Conservation (phyloP, 352 stramenopile genomes). For the Pilasporangium apinafurcum region DNA sequence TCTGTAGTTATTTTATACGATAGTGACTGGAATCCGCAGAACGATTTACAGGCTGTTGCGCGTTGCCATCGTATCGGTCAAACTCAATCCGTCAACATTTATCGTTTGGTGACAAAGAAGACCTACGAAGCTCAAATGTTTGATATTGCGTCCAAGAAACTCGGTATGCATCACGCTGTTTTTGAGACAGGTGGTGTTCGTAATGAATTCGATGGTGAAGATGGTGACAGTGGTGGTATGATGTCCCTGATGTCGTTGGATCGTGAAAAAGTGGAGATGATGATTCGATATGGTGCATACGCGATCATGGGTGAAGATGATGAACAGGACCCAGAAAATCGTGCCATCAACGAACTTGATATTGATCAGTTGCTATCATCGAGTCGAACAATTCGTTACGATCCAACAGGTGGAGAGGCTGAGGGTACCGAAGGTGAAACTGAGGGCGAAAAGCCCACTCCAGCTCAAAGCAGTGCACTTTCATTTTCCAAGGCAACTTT, state of each 20-base stretch:
- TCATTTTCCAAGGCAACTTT: slow-evolving; percentile 88
- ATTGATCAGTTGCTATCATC: slow-evolving; percentile 82
- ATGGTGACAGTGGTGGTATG: slow-evolving; percentile 90
- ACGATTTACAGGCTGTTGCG: slow-evolving; percentile 97
- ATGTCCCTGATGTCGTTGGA: slow-evolving; percentile 91
- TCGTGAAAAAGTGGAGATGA: slow-evolving; percentile 98
- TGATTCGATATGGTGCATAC: slow-evolving; percentile 97
- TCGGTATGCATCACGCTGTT: slow-evolving; percentile 98
- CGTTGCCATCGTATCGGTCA: slow-evolving; percentile 99
- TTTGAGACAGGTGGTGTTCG: slow-evolving; percentile 92
- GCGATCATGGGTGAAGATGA: slow-evolving; percentile 96
- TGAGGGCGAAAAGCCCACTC: slow-evolving; percentile 22
- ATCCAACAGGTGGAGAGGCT: slow-evolving; percentile 51
- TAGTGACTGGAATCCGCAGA: slow-evolving; percentile 98
- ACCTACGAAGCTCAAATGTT: slow-evolving; percentile 99
- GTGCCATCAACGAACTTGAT: slow-evolving; percentile 85
- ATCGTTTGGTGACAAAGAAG: slow-evolving; percentile 98
- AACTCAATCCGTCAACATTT: slow-evolving; percentile 99
- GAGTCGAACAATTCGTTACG: slow-evolving; percentile 86
- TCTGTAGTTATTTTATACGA: slow-evolving; percentile 89
- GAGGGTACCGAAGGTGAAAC: slow-evolving; percentile 28
- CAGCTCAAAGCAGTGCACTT: slow-evolving; percentile 53
- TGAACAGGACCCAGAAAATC: slow-evolving; percentile 86
- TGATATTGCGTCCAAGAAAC: slow-evolving; percentile 97
- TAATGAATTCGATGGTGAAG: slow-evolving; percentile 92